Evolutionary conservation across 2,329 filamentous ascomycete species (phyloP).

Genomic region (Didymella pinodella): DNA sequence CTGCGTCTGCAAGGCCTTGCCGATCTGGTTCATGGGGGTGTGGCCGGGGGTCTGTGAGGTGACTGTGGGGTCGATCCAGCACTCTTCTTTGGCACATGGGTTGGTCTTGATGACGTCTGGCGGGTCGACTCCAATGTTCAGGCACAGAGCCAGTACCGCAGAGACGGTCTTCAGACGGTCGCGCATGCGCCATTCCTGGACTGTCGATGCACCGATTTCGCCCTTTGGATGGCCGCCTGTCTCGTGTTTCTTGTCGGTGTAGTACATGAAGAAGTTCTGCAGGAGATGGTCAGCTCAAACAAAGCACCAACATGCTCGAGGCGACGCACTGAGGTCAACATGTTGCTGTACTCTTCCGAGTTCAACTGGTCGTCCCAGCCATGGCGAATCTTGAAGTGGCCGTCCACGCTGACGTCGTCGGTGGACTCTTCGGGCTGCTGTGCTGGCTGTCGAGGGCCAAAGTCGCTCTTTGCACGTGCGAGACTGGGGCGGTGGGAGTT

Average conservation of each 20-base stretch:
- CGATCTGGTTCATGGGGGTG: constrained; percentile 92
- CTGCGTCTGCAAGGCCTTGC: constrained; percentile 93
- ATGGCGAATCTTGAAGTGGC: constrained; percentile 72
- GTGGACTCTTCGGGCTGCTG: constrained; percentile 36
- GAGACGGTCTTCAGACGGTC: constrained; percentile 97
- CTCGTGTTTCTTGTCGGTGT: constrained; percentile 96
- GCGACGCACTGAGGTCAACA: constrained; percentile 76
- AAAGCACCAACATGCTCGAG: background rate
- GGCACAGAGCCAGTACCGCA: constrained; percentile 88
- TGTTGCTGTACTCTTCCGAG: constrained; percentile 85
- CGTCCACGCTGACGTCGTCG: constrained; percentile 58
- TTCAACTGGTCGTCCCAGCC: constrained; percentile 94
- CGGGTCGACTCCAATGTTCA: constrained; percentile 97
- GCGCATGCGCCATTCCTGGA: constrained; percentile 97
- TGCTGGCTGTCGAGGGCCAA: constrained; percentile 57
- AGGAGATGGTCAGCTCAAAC: constrained; percentile 19
- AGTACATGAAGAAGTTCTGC: constrained; percentile 99
- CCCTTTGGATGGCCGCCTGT: constrained; percentile 85
- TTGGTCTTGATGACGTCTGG: constrained; percentile 96
- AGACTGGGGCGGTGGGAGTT: constrained; percentile 52
- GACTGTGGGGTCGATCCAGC: constrained; percentile 91
- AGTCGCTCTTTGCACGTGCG: constrained; percentile 67
- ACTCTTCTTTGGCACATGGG: constrained; percentile 91
- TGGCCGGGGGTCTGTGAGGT: constrained; percentile 73
- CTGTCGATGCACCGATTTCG: constrained; percentile 59